Evolutionary conservation across 129 eudicot genomes (phyloP), one percentile per base, ranked within the genome.

Genomic region (Kitagawia praeruptora): DNA sequence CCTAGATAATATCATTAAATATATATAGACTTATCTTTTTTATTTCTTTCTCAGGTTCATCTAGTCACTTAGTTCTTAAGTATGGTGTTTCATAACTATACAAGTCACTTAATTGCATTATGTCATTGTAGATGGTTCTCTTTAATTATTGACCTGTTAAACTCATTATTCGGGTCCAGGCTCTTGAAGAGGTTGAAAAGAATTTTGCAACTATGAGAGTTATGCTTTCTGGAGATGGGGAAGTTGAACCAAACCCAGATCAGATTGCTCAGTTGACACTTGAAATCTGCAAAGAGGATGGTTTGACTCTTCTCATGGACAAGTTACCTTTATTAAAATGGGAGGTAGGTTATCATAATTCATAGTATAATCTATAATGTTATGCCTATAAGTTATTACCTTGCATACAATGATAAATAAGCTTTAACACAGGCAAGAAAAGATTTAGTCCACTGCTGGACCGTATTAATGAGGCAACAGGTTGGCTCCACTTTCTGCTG

Each of bases 101-200:
- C 31, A 53, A 56, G 42, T 44, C 21, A 11, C 27, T 28, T 47
- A 54, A 74, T 56, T 47, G 14, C 67, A 58, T n/a, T 25, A n/a
- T 64, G 67, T 75, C 9, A 56, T 56, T 38, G 42, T 58, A 58
- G 53, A 27, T 21, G 2, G 9, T 75, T 76, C 58, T 31, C 31
- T 44, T 39, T 18, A 48, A 31, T 42, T 38, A 48, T 2, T 48
- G 74, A 34, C 39, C 39, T 16, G 45, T 40, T 47, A 27, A 25
- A 16, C 42, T 4, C 41, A 16, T 23, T 21, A 58, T 70, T 41
- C 28, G 31, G 31, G 74, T 78, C 39, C 87, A 96, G 99, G 97
- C 95, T 45, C 78, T 96, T 81, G 97, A 96, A 86, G 99, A 96
- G 80, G 97, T 93, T 64, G 99, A 90, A 85, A 96, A 92, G 89